Conservation (phyloP, 2,329 filamentous ascomycete species). For the Endoconidiophora polonica region DNA sequence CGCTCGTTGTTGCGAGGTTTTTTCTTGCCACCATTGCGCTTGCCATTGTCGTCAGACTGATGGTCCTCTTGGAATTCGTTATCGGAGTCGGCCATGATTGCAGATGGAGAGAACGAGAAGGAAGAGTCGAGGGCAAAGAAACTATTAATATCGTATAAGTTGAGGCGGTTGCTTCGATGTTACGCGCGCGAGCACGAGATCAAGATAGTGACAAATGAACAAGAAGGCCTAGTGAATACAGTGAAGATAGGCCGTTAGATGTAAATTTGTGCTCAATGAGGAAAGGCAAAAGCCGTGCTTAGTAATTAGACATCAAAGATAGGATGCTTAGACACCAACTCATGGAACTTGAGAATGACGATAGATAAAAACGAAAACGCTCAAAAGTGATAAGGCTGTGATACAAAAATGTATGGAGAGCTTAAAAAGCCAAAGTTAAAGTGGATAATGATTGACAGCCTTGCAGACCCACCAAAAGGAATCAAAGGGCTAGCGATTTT, state of each 20-base stretch:
- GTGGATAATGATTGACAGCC: neutral
- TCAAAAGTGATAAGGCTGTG: no score
- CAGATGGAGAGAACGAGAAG: no score
- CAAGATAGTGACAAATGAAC: neutral
- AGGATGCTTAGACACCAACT: no score
- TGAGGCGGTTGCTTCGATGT: neutral
- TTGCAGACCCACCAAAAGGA: neutral
- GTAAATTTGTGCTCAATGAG: no score
- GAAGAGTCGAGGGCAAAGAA: neutral
- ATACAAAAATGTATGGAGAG: no score
- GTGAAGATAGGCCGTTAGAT: no score
- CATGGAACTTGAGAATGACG: no score
- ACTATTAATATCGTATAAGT: neutral
- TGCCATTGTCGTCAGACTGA: slow-evolving; percentile 40
- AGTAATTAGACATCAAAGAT: no score
- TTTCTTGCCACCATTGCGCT: slow-evolving; percentile 11
- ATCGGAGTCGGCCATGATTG: slow-evolving; percentile 53
- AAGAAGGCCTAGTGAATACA: neutral
- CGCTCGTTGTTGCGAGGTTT: slow-evolving; percentile 17
- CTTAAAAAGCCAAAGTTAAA: neutral
- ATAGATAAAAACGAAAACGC: no score
- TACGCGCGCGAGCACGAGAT: no score
- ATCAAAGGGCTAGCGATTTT: no score
- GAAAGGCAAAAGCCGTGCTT: no score
- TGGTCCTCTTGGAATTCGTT: slow-evolving; percentile 50